phyloP scores from a whole-genome alignment of 2,329 filamentous ascomycete genomes.

The Thielaviopsis ethacetica region DNA sequence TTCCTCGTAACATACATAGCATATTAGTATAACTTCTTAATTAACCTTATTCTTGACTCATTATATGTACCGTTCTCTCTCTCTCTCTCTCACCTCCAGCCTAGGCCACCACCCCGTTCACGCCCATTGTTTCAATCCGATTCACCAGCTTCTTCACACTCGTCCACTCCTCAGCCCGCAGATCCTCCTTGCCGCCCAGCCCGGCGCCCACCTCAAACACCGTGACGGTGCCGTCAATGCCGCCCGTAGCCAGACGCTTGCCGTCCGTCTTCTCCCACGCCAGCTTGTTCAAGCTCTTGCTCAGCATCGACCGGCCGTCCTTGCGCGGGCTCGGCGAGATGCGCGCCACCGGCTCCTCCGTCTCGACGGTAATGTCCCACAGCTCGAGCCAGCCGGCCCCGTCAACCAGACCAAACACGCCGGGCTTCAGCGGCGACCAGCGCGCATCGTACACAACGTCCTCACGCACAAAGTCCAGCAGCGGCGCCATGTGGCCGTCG shows the following conservation, averaged over 20 bases:
- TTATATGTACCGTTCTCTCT: neutral
- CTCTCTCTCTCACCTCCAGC: neutral
- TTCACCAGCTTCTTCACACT: constrained; percentile 80
- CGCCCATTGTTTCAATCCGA: constrained; percentile 48
- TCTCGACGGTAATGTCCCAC: constrained; percentile 87
- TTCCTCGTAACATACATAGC: neutral
- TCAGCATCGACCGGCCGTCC: constrained; percentile 51
- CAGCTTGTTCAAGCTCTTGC: constrained; percentile 81
- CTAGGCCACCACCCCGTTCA: constrained; percentile 27
- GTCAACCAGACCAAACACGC: constrained; percentile 88
- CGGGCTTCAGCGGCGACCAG: constrained; percentile 89
- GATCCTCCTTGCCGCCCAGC: constrained; percentile 67
- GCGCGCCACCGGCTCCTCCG: constrained; percentile 76
- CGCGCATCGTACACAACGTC: constrained; percentile 92
- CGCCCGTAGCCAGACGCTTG: constrained; percentile 72
- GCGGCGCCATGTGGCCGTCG: constrained; percentile 45
- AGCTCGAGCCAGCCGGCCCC: constrained; percentile 83
- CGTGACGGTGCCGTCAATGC: constrained; percentile 77
- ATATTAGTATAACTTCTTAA: constrained; percentile 1
- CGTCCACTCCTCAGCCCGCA: constrained; percentile 80
- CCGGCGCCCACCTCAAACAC: constrained; percentile 82
- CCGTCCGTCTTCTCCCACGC: constrained; percentile 89
- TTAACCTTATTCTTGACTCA: neutral
- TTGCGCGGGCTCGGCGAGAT: constrained; percentile 54
- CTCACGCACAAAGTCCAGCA: constrained; percentile 83